Base-by-base conservation (phyloP, 352 stramenopile species). In the Globisporangium viniferum region DNA sequence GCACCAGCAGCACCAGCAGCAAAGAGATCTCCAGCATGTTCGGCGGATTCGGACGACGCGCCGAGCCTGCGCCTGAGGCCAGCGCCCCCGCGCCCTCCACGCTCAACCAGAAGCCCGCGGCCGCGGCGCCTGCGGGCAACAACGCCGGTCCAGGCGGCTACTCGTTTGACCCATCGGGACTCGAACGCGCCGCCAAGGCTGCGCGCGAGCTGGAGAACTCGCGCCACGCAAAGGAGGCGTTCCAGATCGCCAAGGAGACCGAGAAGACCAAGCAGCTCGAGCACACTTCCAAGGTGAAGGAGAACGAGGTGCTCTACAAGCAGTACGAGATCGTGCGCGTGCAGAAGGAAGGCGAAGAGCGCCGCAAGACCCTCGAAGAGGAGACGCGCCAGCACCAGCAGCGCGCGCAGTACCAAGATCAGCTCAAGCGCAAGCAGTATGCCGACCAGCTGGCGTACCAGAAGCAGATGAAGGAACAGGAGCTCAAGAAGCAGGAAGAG, bases 401-500 rank as follows among this genome's bases (percentile, higher is more conserved):
- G 75, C 86, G 95, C 66, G 94, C 93, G 53, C 93, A 99, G 78
- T 99, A 99, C 84, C 90, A 97, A 75, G 97, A 99, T 84, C 91
- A 99, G 77, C 91, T 99, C 59, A 98, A 99, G 87, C 93, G 97
- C 67, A 99, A 99, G 82, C 91, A 98, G 75, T 97, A 99, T 73
- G 97, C 97, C 2, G 97, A 99, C 73, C 96, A 99, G 81, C 76
- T 98, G 31, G 93, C 97, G 39, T 96, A 96, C 31, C 95, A 99
- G 76, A 98, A 98, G 80, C 91, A 94, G 72, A 95, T 95, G 85
- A 95, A 96, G 69, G 95, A 98, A 73, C 96, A 98, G 76, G 95
- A 99, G 84, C 77, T 98, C 27, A 97, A 98, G 84, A 99, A 99
- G 76, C 95, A 99, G 82, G 97, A 99, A 82, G 97, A 99, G 84